These are phyloP conservation scores for Debaryomyces udenii DNA, from an alignment of 1,139 yeast genomes.

Conservation along the genomic window DNA sequence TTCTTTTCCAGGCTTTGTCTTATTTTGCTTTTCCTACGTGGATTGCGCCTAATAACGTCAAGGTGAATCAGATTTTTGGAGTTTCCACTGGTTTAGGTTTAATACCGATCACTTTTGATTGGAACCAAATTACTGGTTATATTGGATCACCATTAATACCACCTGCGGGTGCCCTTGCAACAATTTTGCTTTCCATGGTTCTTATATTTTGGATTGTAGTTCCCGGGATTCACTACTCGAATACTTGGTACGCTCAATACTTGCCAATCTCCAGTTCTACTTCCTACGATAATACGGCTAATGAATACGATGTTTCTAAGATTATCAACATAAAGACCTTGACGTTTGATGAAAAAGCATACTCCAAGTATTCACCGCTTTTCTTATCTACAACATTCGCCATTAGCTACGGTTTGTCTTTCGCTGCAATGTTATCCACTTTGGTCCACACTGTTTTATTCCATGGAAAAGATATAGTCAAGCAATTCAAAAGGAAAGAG, in stretches of 20 bases:
- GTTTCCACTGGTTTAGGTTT: constrained; percentile 53
- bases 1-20: constrained; percentile 51
- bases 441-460: constrained; percentile 55
- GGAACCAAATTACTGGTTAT: constrained; percentile 49
- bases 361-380: constrained; percentile 38
- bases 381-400: constrained; percentile 68
- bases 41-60: constrained; percentile 58
- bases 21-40: constrained; percentile 66
- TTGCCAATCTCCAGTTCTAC: constrained; percentile 45
- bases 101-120: constrained; percentile 53
- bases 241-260: constrained; percentile 47
- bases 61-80: constrained; percentile 59
- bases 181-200: constrained; percentile 46
- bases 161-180: constrained; percentile 59
- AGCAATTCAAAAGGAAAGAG: constrained; percentile 40
- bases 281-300: constrained; percentile 41
- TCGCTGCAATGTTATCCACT: constrained; percentile 65
- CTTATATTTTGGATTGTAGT: constrained; percentile 44
- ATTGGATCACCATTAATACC: constrained; percentile 69
- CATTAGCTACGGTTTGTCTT: constrained; percentile 61
- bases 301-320: constrained; percentile 36
- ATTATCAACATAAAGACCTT: constrained; percentile 45
- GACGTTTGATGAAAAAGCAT: constrained; percentile 43
- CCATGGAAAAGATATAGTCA: constrained; percentile 52
- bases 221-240: constrained; percentile 45